Percentiles rank a stretch among this genome's conserved stretches.
phyloP scores from a whole-genome alignment of 495 filamentous ascomycete species.

The Penicillium waksmanii region DNA sequence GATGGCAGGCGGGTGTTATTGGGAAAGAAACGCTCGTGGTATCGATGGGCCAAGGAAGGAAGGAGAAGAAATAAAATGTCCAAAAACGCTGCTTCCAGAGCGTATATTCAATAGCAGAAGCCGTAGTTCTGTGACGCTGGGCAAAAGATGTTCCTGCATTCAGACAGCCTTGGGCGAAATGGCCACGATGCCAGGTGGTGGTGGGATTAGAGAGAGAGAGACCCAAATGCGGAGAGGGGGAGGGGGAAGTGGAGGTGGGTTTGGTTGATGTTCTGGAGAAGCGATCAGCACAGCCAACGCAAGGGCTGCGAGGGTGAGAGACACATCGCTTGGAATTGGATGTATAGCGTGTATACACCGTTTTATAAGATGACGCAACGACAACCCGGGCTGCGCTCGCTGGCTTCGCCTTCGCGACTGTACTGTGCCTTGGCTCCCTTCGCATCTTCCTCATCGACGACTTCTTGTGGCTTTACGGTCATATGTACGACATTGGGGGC shows the following conservation, averaged over 20 bases:
- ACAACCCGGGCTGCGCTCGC: constrained; percentile 68
- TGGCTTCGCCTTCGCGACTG: constrained; percentile 59
- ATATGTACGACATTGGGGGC: constrained; percentile 87
- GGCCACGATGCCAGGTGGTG: constrained; percentile 15
- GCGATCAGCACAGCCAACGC: not conserved
- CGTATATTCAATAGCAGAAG: constrained; percentile 22
- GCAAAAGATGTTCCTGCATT: constrained; percentile 21
- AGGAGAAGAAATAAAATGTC: constrained; percentile 21
- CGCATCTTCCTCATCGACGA: constrained; percentile 86
- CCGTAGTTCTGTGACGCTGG: not conserved
- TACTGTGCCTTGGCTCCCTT: constrained; percentile 71
- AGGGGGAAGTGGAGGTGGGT: not conserved
- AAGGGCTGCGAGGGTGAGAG: not conserved
- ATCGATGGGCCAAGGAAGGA: constrained; percentile 7
- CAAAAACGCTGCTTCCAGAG: constrained; percentile 29
- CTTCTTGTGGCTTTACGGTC: constrained; percentile 86
- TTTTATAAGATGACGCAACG: constrained; percentile 84
- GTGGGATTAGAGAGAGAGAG: not conserved
- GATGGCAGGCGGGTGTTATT: not conserved
- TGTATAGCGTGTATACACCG: constrained; percentile 31
- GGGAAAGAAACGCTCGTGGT: constrained; percentile 9
- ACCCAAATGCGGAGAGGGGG: not conserved
- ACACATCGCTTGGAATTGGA: not conserved
- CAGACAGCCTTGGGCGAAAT: constrained; percentile 21
- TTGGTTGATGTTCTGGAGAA: not conserved